Base-by-base conservation (phyloP, 108 stramenopile species). In the Fragilariopsis cylindrus region DNA sequence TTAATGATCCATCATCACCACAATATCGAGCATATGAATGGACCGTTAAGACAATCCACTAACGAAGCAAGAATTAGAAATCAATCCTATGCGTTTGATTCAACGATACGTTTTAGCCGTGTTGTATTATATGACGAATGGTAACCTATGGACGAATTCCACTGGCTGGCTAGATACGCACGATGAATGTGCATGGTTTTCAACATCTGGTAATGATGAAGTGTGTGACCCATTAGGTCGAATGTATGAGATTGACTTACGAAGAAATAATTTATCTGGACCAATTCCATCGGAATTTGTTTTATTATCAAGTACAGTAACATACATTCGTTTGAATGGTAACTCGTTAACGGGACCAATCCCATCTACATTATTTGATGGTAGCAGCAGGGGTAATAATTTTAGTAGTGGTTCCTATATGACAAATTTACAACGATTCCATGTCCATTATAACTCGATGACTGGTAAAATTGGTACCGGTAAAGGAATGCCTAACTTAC, bases 211-310 rank as follows among this genome's bases (percentile, higher is more conserved):
- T 3, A 40, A 63, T 63, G 7, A n/a, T 21, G 39, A 30, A 11
- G 39, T 52, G 12, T 68, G 67, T 50, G 67, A 68, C 19, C 8
- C 9, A 16, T 8, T 21, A 5, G 49, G 49, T 8, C 15, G 15
- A 7, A 13, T 82, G 47, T 60, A 48, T 3, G 70, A 75, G 12
- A 65, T 82, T 11, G 48, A 56, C 48, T 53, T 82, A 16, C 9
- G 62, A 53, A 70, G 63, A 7, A 82, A 82, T 65, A 73, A 57
- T 15, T 30, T 82, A 2, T 47, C 13, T n/a, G 82, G 82, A 40
- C 52, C 45, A 18, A 63, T 82, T 72, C 82, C 82, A 4, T 4
- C 49, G 11, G 70, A 60, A 12, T 63, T 83, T 42, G 73, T 74
- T 7, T 60, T 62, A 48, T 15, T 87, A 64, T 5, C 47, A 3